These are phyloP conservation scores for Eutypa lata DNA, from an alignment of 2,329 filamentous ascomycete genomes.

Conservation along the genomic window DNA sequence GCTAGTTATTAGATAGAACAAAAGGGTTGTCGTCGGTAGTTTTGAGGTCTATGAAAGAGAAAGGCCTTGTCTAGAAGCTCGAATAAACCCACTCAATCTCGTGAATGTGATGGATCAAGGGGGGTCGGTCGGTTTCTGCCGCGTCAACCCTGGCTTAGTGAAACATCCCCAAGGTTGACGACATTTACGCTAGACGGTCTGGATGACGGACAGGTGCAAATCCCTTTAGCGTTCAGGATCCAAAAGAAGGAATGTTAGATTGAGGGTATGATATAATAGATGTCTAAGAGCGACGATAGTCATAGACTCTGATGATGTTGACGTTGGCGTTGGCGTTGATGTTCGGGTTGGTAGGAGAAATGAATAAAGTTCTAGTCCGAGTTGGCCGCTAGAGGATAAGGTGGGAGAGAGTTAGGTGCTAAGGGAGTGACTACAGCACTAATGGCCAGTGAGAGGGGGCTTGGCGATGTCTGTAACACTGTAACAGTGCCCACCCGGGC, in stretches of 20 bases:
- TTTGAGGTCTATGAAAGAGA: too few species aligned
- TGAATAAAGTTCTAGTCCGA: background rate
- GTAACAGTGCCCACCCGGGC: too few species aligned
- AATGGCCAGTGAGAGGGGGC: too few species aligned
- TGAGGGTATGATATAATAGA: too few species aligned
- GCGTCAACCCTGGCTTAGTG: background rate
- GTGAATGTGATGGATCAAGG: background rate
- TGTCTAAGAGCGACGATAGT: background rate
- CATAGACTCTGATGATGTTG: background rate
- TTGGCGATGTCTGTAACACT: too few species aligned
- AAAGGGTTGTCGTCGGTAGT: too few species aligned
- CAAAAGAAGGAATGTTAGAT: too few species aligned
- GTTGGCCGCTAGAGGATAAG: background rate
- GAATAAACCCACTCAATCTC: too few species aligned
- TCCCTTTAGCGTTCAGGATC: background rate
- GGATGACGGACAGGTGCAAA: background rate
- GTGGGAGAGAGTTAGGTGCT: background rate
- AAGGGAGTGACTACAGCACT: background rate
- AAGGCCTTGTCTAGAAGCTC: too few species aligned
- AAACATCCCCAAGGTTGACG: background rate
- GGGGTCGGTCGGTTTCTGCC: too few species aligned
- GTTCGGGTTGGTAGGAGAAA: background rate
- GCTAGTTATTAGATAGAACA: too few species aligned
- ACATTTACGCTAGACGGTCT: background rate
- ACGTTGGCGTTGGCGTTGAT: background rate